phyloP scores from a whole-genome alignment of 2,329 filamentous ascomycete species.

The Aspergillus ruber region DNA sequence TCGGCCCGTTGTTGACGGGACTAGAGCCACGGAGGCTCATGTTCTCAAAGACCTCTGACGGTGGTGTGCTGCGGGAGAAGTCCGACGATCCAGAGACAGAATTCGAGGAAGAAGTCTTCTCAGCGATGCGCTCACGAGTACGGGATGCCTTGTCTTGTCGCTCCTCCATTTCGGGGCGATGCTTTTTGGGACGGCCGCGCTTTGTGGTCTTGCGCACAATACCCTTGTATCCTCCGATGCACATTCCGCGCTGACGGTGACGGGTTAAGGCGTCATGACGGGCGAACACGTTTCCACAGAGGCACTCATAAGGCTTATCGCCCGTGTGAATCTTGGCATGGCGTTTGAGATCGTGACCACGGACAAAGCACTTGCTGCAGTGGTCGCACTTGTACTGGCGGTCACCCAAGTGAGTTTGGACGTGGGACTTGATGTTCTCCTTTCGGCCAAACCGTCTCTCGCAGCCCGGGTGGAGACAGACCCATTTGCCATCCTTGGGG shows the following conservation, averaged over 20 bases:
- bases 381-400: constrained; percentile 90
- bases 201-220: constrained; percentile 61
- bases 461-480: constrained; percentile 70
- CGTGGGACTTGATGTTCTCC: constrained; percentile 97
- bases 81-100: constrained; percentile 33
- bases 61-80: constrained; percentile 37
- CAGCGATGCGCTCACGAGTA: constrained; percentile 41
- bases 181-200: constrained; percentile 60
- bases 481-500: constrained; percentile 68
- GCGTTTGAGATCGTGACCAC: constrained; percentile 93
- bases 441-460: constrained; percentile 90
- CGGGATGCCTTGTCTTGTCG: constrained; percentile 51
- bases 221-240: constrained; percentile 87
- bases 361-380: constrained; percentile 92
- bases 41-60: constrained; percentile 35
- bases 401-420: constrained; percentile 96
- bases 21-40: constrained; percentile 33
- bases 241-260: constrained; percentile 93
- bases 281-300: constrained; percentile 90
- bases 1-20: constrained; percentile 25
- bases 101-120: constrained; percentile 26
- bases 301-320: constrained; percentile 89
- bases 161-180: constrained; percentile 53
- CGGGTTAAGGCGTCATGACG: constrained; percentile 91
- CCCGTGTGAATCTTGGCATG: constrained; percentile 97